Conservation (phyloP, 495 filamentous ascomycete species). For the Ramalina intermedia region DNA sequence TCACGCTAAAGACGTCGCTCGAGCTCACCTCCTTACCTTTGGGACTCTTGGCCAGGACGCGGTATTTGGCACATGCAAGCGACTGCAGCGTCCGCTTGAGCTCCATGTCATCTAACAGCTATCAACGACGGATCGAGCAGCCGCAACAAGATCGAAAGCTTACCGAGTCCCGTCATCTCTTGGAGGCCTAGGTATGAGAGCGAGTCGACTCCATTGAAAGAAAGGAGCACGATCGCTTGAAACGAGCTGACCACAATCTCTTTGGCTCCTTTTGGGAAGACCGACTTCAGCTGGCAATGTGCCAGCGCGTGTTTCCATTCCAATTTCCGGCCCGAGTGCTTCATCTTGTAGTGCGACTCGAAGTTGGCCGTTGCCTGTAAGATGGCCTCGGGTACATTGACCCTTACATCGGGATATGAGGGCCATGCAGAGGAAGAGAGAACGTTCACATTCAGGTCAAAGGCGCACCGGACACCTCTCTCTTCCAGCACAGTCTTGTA, state of each 20-base stretch:
- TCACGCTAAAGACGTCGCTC: constrained; percentile 71
- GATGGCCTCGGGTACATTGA: constrained; percentile 62
- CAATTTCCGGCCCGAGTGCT: constrained; percentile 74
- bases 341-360: constrained; percentile 65
- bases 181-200: constrained; percentile 59
- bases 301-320: constrained; percentile 86
- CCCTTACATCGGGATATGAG: constrained; percentile 65
- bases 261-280: constrained; percentile 64
- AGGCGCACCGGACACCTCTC: constrained; percentile 30
- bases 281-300: constrained; percentile 68
- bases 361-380: constrained; percentile 54
- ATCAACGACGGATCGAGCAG: constrained; percentile 12
- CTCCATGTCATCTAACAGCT: constrained; percentile 47
- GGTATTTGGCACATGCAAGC: constrained; percentile 75
- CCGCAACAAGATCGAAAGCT: constrained; percentile 13
- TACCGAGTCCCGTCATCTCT: constrained; percentile 51
- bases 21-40: constrained; percentile 64
- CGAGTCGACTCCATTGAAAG: constrained; percentile 66
- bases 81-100: constrained; percentile 85
- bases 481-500: constrained; percentile 48
- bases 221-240: constrained; percentile 78
- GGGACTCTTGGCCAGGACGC: constrained; percentile 75
- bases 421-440: constrained; percentile 85
- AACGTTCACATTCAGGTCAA: constrained; percentile 78
- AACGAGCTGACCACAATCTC: constrained; percentile 77